A percentile compares a stretch with the other conserved stretches of the same genome.
phyloP scores from a whole-genome alignment of 1,139 yeast genomes.

The Diutina rugosa region DNA sequence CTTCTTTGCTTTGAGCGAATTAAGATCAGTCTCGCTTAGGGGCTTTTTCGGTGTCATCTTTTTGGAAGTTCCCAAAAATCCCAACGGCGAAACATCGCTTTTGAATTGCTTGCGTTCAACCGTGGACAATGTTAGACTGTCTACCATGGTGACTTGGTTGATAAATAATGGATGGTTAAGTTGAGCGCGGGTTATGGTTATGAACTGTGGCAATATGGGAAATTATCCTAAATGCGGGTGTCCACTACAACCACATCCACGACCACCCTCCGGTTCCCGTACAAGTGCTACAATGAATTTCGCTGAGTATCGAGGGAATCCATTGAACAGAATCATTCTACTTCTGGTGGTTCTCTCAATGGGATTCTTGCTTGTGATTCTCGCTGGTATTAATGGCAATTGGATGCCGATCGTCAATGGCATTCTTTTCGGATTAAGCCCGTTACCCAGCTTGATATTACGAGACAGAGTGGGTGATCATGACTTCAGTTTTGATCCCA shows the following conservation, averaged over 20 bases:
- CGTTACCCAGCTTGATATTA: conserved; percentile 46
- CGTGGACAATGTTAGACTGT: not conserved
- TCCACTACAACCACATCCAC: not conserved
- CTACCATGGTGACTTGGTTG: not conserved
- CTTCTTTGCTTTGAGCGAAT: conserved; percentile 39
- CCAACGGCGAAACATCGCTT: conserved; percentile 5
- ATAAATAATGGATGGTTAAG: not conserved
- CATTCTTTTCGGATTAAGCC: conserved; percentile 43
- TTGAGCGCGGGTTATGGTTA: not conserved
- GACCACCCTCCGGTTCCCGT: not conserved
- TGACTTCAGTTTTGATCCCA: conserved; percentile 33
- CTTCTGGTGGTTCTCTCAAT: conserved; percentile 62
- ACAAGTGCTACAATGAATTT: not conserved
- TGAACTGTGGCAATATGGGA: not conserved
- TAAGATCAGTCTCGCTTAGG: conserved; percentile 11
- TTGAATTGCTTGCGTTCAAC: not conserved
- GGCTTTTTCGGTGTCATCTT: conserved; percentile 3
- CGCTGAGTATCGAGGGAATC: conserved; percentile 21
- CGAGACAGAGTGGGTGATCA: conserved; percentile 23
- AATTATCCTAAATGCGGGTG: not conserved
- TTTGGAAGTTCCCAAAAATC: conserved; percentile 4
- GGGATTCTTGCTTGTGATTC: conserved; percentile 67
- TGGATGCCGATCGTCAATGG: conserved; percentile 67
- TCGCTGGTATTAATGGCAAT: conserved; percentile 64
- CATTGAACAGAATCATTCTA: conserved; percentile 61